Conservation (phyloP, 169 alveolate genomes). For the Neospora caninum region DNA sequence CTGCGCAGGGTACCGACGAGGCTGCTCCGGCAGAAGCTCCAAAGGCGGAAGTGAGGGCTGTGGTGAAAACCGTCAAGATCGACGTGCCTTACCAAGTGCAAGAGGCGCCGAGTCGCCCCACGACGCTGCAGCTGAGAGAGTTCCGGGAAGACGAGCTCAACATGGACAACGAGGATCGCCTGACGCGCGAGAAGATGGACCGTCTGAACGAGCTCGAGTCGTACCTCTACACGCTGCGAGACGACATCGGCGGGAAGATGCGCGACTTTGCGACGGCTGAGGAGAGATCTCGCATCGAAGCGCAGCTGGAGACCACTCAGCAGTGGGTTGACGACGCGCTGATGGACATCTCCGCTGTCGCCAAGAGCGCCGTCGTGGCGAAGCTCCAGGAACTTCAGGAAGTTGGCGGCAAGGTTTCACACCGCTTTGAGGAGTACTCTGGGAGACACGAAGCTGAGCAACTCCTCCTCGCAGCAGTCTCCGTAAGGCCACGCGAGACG, state of each 20-base stretch:
- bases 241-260: slow-evolving; percentile 19
- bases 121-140: slow-evolving; percentile 21
- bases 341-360: slow-evolving; percentile 58
- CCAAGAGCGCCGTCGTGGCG: slow-evolving; percentile 61
- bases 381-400: slow-evolving; percentile 54
- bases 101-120: slow-evolving; percentile 12
- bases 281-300: not conserved
- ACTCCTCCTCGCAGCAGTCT: not conserved
- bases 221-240: slow-evolving; percentile 64
- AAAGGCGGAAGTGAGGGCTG: not conserved
- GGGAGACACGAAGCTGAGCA: slow-evolving; percentile 16
- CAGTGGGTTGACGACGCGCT: slow-evolving; percentile 69
- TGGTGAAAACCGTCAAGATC: not conserved
- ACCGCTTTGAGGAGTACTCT: not conserved
- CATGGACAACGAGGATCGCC: slow-evolving; percentile 72
- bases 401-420: not conserved
- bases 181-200: slow-evolving; percentile 69
- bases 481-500: not conserved
- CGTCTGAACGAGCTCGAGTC: slow-evolving; percentile 73
- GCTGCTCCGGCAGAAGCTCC: not conserved
- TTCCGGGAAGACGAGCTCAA: slow-evolving; percentile 61
- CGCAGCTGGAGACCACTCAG: slow-evolving; percentile 63
- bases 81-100: slow-evolving; percentile 32
- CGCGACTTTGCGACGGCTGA: slow-evolving; percentile 15
- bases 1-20: slow-evolving; percentile 25